Evolutionary conservation across 345 rosid genomes (phyloP), one percentile per base, ranked within the genome.

Genomic region (Salix arbutifolia): DNA sequence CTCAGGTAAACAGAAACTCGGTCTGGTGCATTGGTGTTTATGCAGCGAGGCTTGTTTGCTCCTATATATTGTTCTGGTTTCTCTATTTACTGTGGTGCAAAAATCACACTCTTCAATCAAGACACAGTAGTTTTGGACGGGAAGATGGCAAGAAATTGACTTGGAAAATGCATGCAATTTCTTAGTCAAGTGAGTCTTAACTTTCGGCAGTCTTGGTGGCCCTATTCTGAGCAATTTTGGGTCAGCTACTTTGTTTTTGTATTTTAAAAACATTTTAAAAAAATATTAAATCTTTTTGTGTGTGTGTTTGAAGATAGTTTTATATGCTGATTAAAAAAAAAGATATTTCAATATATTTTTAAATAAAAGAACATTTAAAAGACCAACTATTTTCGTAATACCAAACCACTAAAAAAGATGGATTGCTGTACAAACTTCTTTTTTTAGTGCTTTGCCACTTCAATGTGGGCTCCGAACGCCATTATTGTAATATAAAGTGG

Each of bases 171-270:
- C 12, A 9, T 13, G 48, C 12, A 74, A 52, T 71, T 35, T 13
- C 65, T 8, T 53, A 25, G 40, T 67, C 67, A 61, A 60, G 70
- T 28, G 56, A 60, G 70, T 25, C 74, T 64, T 30, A 70, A 38
- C 83, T 75, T 75, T 75, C 72, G 83, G 79, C 75, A 71, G 19
- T 50, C 13, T 46, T 50, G 71, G 66, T 48, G 66, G 52, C 33
- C 70, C 74, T 26, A 60, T 16, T 13, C 19, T 62, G 31, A 40
- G 64, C 62, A 70, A 61, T 26, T 50, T 62, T 74, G 73, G 78
- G 78, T 74, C 74, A 33, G 35, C 35, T 33, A 33, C 6, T 33
- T 33, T 33, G 1, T 33, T 33, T 33, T 33, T 33, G 35, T 33
- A 33, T 33, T 33, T 33, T 33, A 33, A 33, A 33, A 5, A 33